A percentile compares a stretch with the other conserved stretches of the same genome.
phyloP scores from a whole-genome alignment of 768 basidiomycete species.

The Phylloporus rhodoxanthus region DNA sequence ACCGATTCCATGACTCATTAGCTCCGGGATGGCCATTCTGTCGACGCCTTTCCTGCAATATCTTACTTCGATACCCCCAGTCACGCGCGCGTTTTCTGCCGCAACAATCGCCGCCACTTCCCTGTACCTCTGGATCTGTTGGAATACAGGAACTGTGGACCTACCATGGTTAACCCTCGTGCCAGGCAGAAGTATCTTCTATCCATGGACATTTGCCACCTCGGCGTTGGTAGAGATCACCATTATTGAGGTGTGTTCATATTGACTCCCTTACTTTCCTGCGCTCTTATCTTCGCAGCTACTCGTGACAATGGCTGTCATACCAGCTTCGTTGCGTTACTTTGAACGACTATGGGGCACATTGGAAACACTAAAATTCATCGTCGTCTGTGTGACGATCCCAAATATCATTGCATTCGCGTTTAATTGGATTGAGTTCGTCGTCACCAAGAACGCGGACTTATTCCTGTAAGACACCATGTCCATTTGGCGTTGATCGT shows the following conservation, averaged over 20 bases:
- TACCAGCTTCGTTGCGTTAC: conserved; percentile 83
- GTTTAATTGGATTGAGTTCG: conserved; percentile 84
- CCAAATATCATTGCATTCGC: conserved; percentile 87
- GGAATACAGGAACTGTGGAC: conserved; percentile 41
- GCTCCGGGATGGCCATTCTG: conserved; percentile 60
- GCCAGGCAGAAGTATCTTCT: conserved; percentile 75
- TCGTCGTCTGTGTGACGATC: conserved; percentile 65
- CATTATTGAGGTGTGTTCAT: conserved; percentile 67
- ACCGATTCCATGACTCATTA: conserved; percentile 12
- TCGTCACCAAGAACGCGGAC: conserved; percentile 62
- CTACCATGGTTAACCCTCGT: conserved; percentile 70
- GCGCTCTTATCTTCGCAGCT: conserved; percentile 46
- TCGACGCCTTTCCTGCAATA: conserved; percentile 67
- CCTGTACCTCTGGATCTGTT: conserved; percentile 61
- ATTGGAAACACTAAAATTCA: conserved; percentile 80
- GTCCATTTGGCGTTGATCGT: conserved; percentile 2
- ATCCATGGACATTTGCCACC: conserved; percentile 93
- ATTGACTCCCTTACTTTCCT: background rate
- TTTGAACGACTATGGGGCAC: conserved; percentile 94
- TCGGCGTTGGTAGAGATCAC: conserved; percentile 82
- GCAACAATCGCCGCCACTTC: conserved; percentile 54
- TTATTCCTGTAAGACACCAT: conserved; percentile 63
- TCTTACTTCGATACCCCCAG: conserved; percentile 68
- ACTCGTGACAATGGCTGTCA: conserved; percentile 62
- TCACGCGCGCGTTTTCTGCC: conserved; percentile 67